phyloP scores from a whole-genome alignment of 1,139 yeast genomes.

The Taphrina betulina region DNA sequence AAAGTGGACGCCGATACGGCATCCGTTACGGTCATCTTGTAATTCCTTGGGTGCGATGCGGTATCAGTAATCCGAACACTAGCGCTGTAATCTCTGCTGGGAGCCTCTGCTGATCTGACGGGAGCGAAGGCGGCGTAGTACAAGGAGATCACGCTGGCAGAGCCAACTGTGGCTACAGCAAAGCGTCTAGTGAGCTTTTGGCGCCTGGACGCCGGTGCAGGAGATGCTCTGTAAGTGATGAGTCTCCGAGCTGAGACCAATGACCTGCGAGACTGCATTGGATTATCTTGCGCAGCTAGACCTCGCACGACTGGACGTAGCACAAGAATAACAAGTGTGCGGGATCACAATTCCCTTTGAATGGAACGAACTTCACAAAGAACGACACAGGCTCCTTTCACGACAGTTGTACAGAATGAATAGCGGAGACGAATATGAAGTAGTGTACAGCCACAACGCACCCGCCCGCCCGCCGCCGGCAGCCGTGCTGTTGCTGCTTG shows the following conservation, averaged over 20 bases:
- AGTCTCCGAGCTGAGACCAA: background rate
- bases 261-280: too few species aligned
- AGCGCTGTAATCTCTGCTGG: background rate
- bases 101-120: conserved; percentile 4
- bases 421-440: too few species aligned
- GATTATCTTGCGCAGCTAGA: too few species aligned
- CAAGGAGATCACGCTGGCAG: background rate
- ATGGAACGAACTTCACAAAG: too few species aligned
- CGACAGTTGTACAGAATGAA: too few species aligned
- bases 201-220: background rate
- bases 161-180: background rate
- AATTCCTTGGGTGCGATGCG: conserved; percentile 28
- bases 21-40: conserved; percentile 15
- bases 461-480: too few species aligned
- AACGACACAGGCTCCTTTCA: too few species aligned
- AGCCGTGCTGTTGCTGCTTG: too few species aligned
- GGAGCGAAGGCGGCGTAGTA: background rate
- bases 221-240: background rate
- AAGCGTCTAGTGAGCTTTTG: background rate
- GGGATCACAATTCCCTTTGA: too few species aligned
- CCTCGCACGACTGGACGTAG: too few species aligned
- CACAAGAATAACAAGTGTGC: too few species aligned
- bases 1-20: conserved; percentile 14
- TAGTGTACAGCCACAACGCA: too few species aligned
- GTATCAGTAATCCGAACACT: conserved; percentile 15